Evolutionary conservation across 805 yeast species (phyloP).

Genomic region (Suhomyces vadensis): DNA sequence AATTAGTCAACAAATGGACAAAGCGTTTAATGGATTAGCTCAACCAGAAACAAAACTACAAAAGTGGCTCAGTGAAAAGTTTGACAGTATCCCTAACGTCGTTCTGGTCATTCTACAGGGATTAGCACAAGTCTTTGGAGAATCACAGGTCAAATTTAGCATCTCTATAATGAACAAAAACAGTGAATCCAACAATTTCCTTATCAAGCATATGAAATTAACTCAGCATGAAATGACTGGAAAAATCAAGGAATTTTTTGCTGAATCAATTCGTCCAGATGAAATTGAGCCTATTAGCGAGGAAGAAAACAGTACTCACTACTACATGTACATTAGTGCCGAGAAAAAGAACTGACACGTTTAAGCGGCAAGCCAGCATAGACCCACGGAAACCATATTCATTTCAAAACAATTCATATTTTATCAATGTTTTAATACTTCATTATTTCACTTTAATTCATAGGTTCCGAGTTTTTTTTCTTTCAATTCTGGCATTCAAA

Average conservation of each 20-base stretch:
- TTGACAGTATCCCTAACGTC: slow-evolving; percentile 28
- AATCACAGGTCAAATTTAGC: slow-evolving; percentile 31
- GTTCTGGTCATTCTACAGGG: slow-evolving; percentile 23
- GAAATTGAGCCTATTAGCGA: slow-evolving; percentile 10
- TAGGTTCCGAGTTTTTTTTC: background rate
- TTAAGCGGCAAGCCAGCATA: background rate
- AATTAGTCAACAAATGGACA: slow-evolving; percentile 10
- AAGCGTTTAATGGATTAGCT: background rate
- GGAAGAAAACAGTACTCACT: slow-evolving; percentile 18
- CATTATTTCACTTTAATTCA: background rate
- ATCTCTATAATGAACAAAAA: slow-evolving; percentile 29
- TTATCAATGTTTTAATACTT: background rate
- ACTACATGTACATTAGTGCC: slow-evolving; percentile 28
- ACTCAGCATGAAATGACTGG: slow-evolving; percentile 35
- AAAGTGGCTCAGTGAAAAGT: slow-evolving; percentile 8
- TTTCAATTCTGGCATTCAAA: background rate
- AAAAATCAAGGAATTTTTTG: slow-evolving; percentile 29
- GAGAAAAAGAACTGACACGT: slow-evolving; percentile 21
- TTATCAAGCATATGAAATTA: slow-evolving; percentile 30
- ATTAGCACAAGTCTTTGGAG: slow-evolving; percentile 32
- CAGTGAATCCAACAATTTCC: slow-evolving; percentile 32
- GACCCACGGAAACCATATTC: background rate
- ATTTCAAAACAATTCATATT: background rate
- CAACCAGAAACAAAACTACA: background rate
- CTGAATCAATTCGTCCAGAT: slow-evolving; percentile 16